phyloP scores from a whole-genome alignment of 140 eudicot species.

The Cichorium intybus region DNA sequence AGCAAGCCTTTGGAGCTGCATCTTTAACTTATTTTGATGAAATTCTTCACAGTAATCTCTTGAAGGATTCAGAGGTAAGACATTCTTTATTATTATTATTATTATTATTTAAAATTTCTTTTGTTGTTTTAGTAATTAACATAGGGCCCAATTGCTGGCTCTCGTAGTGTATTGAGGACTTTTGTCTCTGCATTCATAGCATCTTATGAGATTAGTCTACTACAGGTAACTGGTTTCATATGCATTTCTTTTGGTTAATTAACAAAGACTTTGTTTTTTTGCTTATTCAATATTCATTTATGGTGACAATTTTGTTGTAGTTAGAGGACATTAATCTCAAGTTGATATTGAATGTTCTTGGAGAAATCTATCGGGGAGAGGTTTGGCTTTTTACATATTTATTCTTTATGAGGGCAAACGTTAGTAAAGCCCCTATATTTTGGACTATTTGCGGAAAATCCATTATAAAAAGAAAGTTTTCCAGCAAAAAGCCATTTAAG shows the following conservation, averaged over 20 bases:
- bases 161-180: constrained; percentile 81
- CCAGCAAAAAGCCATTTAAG: too few relatives aligned
- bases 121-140: constrained; percentile 3
- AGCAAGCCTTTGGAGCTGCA: constrained; percentile 82
- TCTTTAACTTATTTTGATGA: constrained; percentile 68
- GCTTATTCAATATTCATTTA: constrained; percentile 6
- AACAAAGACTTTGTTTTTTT: not conserved
- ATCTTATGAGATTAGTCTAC: constrained; percentile 83
- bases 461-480: too few relatives aligned
- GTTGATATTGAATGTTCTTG: constrained; percentile 70
- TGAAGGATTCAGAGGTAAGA: constrained; percentile 74
- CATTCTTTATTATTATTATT: too few relatives aligned
- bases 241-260: constrained; percentile 7
- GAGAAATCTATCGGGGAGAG: constrained; percentile 93
- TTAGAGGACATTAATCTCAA: constrained; percentile 71
- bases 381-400: constrained; percentile 41
- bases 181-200: constrained; percentile 91
- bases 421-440: too few relatives aligned
- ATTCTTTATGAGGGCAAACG: constrained; percentile 6
- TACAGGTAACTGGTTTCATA: constrained; percentile 57
- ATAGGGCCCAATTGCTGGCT: constrained; percentile 84
- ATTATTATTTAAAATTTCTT: constrained; percentile 8
- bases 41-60: constrained; percentile 67
- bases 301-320: constrained; percentile 46
- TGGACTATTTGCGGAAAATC: too few relatives aligned